phyloP scores from a whole-genome alignment of 164 flowering plant species.

The Houttuynia cordata region DNA sequence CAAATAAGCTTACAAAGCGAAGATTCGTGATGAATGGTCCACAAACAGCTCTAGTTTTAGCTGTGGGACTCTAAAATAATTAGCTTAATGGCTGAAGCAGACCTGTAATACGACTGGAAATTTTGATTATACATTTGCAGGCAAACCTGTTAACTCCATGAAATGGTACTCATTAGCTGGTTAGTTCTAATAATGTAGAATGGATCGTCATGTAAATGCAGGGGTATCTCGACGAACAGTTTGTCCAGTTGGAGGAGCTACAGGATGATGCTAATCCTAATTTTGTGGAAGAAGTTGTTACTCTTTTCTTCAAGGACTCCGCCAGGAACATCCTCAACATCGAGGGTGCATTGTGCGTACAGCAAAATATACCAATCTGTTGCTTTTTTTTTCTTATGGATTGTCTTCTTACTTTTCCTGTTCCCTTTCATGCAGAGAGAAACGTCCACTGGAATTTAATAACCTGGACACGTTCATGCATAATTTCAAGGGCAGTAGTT shows the following conservation, averaged over 20 bases:
- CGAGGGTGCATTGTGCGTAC: conserved; percentile 30
- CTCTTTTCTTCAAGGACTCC: conserved; percentile 35
- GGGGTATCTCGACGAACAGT: conserved; percentile 63
- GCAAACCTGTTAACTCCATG: too few species aligned
- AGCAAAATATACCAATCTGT: too few species aligned
- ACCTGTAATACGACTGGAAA: too few species aligned
- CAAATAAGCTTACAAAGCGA: too few species aligned
- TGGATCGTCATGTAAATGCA: conserved; percentile 8
- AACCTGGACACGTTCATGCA: conserved; percentile 53
- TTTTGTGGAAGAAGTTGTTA: conserved; percentile 53
- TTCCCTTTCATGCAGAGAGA: conserved; percentile 5
- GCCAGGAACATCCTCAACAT: conserved; percentile 27
- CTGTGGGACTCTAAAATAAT: too few species aligned
- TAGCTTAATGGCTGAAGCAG: too few species aligned
- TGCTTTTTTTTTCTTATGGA: neutral
- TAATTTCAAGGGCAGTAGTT: conserved; percentile 62
- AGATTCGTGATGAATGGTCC: too few species aligned
- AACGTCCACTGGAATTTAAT: conserved; percentile 25
- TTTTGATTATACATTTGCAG: neutral
- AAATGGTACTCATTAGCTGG: too few species aligned
- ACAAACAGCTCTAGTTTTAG: too few species aligned
- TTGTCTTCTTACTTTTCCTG: neutral
- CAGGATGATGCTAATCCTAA: conserved; percentile 46
- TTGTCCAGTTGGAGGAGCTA: conserved; percentile 42
- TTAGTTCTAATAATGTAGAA: neutral